Percentiles rank a stretch among this genome's conserved stretches.
Conservation (phyloP, 148 eudicot species). For the Silene conica region DNA sequence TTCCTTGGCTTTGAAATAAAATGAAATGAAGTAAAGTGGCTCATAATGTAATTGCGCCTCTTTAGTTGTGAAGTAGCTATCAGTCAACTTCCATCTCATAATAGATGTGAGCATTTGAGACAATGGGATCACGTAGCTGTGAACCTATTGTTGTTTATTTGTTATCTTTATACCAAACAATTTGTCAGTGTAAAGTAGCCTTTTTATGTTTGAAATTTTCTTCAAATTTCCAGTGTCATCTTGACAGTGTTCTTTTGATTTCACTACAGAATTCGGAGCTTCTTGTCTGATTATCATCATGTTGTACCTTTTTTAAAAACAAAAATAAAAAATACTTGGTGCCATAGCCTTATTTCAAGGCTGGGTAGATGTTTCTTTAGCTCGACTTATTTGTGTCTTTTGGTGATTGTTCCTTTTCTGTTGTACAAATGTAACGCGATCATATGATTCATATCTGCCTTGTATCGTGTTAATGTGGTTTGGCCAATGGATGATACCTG, state of each 20-base stretch:
- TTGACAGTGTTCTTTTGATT: neutral
- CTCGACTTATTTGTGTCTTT: neutral
- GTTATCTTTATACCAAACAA: no score
- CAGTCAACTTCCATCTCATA: neutral
- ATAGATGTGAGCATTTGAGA: no score
- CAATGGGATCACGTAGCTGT: no score
- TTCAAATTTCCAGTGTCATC: neutral
- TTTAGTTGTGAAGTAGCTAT: neutral
- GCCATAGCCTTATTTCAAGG: neutral
- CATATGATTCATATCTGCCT: neutral
- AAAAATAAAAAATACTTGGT: neutral
- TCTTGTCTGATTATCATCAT: conserved; percentile 9
- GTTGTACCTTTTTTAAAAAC: neutral
- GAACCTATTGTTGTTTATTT: no score
- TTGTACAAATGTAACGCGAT: neutral
- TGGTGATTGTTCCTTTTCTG: conserved; percentile 1
- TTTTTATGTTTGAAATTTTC: neutral
- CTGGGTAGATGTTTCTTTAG: neutral
- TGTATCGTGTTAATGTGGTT: neutral
- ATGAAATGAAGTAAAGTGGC: neutral
- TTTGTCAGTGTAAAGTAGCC: neutral
- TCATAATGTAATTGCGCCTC: neutral
- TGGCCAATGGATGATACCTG: neutral
- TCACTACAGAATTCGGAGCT: neutral
- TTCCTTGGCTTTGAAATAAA: neutral